Evolutionary conservation across 495 filamentous ascomycete genomes (phyloP).

Genomic region (Tuber aestivum): DNA sequence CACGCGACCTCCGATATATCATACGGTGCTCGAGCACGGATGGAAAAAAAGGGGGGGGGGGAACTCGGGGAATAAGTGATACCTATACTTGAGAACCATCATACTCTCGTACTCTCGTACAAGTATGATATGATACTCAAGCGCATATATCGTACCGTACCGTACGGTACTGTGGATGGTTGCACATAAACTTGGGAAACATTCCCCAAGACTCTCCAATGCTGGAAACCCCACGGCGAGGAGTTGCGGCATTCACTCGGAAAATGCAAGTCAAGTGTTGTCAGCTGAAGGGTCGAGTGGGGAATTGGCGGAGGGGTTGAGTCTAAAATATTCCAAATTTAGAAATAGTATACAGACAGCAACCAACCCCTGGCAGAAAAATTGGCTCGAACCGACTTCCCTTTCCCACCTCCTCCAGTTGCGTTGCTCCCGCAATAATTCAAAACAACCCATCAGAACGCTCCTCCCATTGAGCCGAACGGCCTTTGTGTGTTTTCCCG

Average conservation of each 20-base stretch:
- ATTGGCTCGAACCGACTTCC: conserved; percentile 25
- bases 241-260: not conserved
- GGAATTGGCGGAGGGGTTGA: not conserved
- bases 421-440: conserved; percentile 14
- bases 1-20: not conserved
- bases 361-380: conserved; percentile 26
- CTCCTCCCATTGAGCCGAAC: conserved; percentile 9
- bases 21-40: too few relatives aligned
- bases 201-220: not conserved
- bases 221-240: not conserved
- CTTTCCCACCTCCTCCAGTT: conserved; percentile 17
- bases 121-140: too few relatives aligned
- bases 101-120: too few relatives aligned
- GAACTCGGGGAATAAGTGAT: not conserved
- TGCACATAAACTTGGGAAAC: not conserved
- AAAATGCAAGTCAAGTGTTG: not conserved
- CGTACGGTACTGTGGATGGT: too few relatives aligned
- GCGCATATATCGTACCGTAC: too few relatives aligned
- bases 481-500: conserved; percentile 11
- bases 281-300: not conserved
- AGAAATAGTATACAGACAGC: not conserved
- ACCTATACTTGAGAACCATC: too few relatives aligned
- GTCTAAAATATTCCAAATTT: not conserved
- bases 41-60: not conserved
- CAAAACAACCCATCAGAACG: conserved; percentile 11